These are phyloP conservation scores for Aspergillus unguis DNA, from an alignment of 2,329 filamentous ascomycete genomes.

Conservation along the genomic window DNA sequence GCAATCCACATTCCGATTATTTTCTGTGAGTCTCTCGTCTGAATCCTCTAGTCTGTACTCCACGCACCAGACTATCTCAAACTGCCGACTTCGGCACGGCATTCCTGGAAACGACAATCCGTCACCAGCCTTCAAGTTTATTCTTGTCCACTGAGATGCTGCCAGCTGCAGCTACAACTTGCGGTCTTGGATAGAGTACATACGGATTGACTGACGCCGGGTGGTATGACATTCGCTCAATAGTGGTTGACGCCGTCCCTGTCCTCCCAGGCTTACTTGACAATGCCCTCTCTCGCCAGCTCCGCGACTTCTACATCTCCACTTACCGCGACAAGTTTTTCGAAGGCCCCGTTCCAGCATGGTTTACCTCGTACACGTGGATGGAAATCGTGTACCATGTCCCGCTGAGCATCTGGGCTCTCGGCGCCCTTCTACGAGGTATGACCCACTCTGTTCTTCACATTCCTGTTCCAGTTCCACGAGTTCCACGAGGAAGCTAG, in stretches of 20 bases:
- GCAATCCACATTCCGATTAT: constrained; percentile 59
- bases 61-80: not conserved
- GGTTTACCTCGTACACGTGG: constrained; percentile 57
- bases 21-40: constrained; percentile 46
- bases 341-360: constrained; percentile 51
- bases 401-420: constrained; percentile 59
- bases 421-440: constrained; percentile 54
- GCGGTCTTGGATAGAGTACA: not conserved
- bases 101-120: not conserved
- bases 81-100: not conserved
- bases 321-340: constrained; percentile 66
- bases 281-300: constrained; percentile 46
- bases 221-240: constrained; percentile 4
- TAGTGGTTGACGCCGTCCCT: constrained; percentile 60
- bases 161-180: not conserved
- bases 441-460: constrained; percentile 14
- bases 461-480: too few species aligned
- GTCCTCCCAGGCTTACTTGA: constrained; percentile 54
- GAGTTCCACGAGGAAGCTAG: not conserved
- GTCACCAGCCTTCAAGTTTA: not conserved
- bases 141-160: not conserved
- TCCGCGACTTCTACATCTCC: constrained; percentile 58
- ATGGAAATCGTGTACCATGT: constrained; percentile 62
- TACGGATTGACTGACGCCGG: constrained; percentile 6
- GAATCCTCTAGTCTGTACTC: not conserved